These are phyloP conservation scores for Colletotrichum coccodes DNA, from an alignment of 2,329 filamentous ascomycete species.

Conservation along the genomic window DNA sequence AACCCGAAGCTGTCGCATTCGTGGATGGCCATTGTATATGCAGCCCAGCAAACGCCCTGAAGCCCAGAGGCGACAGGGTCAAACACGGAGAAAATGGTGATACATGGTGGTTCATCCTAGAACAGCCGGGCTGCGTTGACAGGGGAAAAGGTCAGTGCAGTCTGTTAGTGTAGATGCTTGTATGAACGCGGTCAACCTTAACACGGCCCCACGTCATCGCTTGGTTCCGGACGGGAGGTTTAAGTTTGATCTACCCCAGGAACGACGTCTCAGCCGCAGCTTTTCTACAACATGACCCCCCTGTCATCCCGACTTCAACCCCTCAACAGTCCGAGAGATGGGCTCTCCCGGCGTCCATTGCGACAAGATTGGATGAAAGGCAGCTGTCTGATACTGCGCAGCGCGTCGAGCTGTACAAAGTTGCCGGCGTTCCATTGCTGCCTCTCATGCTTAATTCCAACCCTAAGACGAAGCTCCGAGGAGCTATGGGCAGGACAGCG, in stretches of 20 bases:
- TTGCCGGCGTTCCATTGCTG: background rate
- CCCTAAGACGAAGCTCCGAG: background rate
- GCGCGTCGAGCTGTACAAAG: background rate
- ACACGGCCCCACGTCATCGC: background rate
- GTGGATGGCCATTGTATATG: background rate
- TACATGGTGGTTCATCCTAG: conserved; percentile 25
- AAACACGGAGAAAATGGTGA: conserved; percentile 31
- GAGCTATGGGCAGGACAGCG: conserved; percentile 1
- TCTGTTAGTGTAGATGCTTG: background rate
- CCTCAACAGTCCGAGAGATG: background rate
- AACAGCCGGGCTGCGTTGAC: conserved; percentile 6
- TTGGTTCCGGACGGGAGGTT: conserved; percentile 18
- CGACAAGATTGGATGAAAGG: conserved; percentile 16
- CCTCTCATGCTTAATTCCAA: conserved; percentile 11
- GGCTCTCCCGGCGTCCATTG: background rate
- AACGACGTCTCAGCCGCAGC: conserved; percentile 34
- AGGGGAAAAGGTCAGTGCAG: conserved; percentile 14
- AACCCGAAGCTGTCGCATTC: background rate
- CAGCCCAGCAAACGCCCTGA: background rate
- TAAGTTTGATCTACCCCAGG: conserved; percentile 37
- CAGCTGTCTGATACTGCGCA: background rate
- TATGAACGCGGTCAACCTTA: background rate
- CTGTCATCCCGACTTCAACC: conserved; percentile 20
- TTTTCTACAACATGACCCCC: conserved; percentile 11
- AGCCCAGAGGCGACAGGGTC: conserved; percentile 8